A percentile compares a stretch with the other conserved stretches of the same genome.
These are phyloP conservation scores for Yamadazyma nakazawae DNA, from an alignment of 805 yeast genomes.

Conservation along the genomic window DNA sequence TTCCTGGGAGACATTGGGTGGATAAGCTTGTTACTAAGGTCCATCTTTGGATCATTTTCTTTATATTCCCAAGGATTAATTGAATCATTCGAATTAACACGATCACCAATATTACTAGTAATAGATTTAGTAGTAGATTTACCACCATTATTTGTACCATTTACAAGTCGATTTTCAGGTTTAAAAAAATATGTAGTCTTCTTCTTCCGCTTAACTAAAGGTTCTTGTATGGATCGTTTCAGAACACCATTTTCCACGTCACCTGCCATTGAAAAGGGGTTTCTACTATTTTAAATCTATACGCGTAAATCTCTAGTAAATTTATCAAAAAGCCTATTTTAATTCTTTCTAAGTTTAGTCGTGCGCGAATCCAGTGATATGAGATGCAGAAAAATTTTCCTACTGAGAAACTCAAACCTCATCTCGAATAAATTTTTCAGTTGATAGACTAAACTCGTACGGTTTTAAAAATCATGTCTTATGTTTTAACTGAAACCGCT, in stretches of 20 bases:
- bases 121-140: background rate
- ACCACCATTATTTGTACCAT: background rate
- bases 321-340: no score
- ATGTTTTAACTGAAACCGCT: constrained; percentile 94
- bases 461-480: constrained; percentile 52
- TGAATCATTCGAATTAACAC: background rate
- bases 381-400: constrained; percentile 6
- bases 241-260: constrained; percentile 6
- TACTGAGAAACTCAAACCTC: constrained; percentile 3
- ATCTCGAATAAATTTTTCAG: constrained; percentile 4
- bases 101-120: background rate
- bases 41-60: background rate
- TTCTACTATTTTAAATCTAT: background rate
- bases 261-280: background rate
- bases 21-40: background rate
- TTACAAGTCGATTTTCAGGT: constrained; percentile 29
- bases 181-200: constrained; percentile 34
- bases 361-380: background rate
- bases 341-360: background rate
- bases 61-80: background rate
- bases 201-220: background rate
- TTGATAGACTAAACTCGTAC: background rate
- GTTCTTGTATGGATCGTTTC: background rate
- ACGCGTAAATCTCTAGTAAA: background rate
- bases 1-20: background rate